A percentile compares a stretch with the other conserved stretches of the same genome.
phyloP scores from a whole-genome alignment of 176 grass and related monocot species.

The Zizania latifolia region DNA sequence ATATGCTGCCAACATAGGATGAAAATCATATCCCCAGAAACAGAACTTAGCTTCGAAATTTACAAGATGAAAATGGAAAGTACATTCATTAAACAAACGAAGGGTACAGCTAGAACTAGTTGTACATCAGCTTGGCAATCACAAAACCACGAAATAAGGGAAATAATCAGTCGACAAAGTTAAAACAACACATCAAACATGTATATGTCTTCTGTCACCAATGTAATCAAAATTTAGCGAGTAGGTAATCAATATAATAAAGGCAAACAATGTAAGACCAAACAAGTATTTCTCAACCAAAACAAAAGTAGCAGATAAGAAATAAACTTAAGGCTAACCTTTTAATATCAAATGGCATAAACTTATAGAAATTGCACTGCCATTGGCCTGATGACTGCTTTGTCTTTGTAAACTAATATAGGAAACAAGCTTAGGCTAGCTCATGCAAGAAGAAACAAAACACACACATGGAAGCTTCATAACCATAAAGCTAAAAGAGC shows the following conservation, averaged over 20 bases:
- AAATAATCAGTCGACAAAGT: background rate
- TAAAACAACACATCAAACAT: background rate
- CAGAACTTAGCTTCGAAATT: background rate
- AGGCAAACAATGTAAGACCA: background rate
- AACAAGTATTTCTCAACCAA: background rate
- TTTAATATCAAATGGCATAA: background rate
- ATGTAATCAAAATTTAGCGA: background rate
- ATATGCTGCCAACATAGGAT: background rate
- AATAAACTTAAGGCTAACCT: background rate
- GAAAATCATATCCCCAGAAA: background rate
- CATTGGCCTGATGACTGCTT: background rate
- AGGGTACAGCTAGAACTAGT: background rate
- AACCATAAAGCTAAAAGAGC: background rate
- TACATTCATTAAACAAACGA: background rate
- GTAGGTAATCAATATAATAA: background rate
- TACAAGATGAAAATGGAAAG: background rate
- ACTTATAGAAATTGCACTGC: background rate
- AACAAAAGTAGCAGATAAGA: background rate
- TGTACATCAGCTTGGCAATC: background rate
- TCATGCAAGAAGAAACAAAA: background rate
- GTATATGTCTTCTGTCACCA: background rate
- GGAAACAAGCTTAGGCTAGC: background rate
- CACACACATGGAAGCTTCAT: background rate
- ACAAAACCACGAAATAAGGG: background rate
- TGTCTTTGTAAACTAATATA: background rate